Evolutionary conservation across 208 protist species (phyloP).

Genomic region (Leishmania gerbilli): DNA sequence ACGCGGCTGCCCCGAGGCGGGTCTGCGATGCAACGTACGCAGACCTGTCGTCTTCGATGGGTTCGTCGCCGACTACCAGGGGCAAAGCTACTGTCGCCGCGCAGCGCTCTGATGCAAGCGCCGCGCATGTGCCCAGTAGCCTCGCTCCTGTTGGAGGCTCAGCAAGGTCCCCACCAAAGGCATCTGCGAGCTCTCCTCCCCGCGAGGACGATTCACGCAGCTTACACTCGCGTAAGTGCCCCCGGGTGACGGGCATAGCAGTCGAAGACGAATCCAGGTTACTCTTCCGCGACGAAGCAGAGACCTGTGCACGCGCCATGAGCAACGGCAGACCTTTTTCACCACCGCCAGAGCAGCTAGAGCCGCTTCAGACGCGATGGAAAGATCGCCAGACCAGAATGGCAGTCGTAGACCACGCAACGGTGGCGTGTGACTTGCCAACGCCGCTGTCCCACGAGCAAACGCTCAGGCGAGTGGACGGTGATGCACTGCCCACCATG

Average conservation of each 20-base stretch:
- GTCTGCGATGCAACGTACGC: background rate
- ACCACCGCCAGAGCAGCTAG: background rate
- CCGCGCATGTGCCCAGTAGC: background rate
- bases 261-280: background rate
- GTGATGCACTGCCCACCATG: background rate
- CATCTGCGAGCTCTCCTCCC: background rate
- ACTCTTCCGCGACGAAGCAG: background rate
- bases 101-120: background rate
- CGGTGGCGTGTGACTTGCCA: background rate
- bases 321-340: background rate
- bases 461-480: background rate
- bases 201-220: background rate
- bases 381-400: no score
- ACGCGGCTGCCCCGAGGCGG: background rate
- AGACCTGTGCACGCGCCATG: background rate
- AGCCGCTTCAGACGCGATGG: no score
- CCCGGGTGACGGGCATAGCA: slow-evolving; percentile 5
- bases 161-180: no score
- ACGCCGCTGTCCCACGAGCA: background rate
- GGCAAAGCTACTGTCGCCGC: background rate
- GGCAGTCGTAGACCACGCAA: background rate
- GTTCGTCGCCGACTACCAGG: background rate
- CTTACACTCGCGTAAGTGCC: background rate
- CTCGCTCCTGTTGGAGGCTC: background rate
- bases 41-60: background rate